These are phyloP conservation scores for Pythium vanterpoolii DNA, from an alignment of 352 stramenopile species.

Conservation along the genomic window DNA sequence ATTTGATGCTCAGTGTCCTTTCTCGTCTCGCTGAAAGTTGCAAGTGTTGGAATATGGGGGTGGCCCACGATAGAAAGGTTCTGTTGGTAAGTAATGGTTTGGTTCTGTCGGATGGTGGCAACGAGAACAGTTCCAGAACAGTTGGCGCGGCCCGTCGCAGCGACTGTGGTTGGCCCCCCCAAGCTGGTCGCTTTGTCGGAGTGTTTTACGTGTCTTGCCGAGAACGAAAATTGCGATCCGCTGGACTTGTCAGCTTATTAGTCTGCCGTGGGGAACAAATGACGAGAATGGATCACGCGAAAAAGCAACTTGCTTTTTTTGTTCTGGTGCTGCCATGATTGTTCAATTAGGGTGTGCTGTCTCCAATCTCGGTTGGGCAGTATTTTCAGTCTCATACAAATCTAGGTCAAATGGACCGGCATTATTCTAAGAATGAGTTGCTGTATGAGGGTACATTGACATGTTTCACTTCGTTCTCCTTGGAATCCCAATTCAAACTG, in stretches of 20 bases:
- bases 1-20: too few relatives aligned
- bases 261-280: too few relatives aligned
- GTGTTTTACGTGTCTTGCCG: too few relatives aligned
- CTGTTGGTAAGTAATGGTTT: background rate
- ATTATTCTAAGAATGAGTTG: conserved; percentile 16
- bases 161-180: background rate
- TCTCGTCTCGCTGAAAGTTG: too few relatives aligned
- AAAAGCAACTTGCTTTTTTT: conserved; percentile 18
- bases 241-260: too few relatives aligned
- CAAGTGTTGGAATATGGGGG: background rate
- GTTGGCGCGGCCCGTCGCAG: background rate
- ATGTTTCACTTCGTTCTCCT: conserved; percentile 5
- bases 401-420: background rate
- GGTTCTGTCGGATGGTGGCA: background rate
- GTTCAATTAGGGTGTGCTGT: conserved; percentile 2
- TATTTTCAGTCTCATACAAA: conserved; percentile 10
- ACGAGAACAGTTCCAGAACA: background rate
- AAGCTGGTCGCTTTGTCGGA: too few relatives aligned
- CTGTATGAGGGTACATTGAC: conserved; percentile 2
- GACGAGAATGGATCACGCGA: background rate
- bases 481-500: conserved; percentile 1
- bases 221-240: background rate
- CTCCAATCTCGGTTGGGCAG: background rate
- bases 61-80: background rate
- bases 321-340: background rate